Evolutionary conservation across 2,329 filamentous ascomycete species (phyloP), one percentile per base, ranked within the genome.

Genomic region (Ophiocordyceps camponoti-rufipedis): DNA sequence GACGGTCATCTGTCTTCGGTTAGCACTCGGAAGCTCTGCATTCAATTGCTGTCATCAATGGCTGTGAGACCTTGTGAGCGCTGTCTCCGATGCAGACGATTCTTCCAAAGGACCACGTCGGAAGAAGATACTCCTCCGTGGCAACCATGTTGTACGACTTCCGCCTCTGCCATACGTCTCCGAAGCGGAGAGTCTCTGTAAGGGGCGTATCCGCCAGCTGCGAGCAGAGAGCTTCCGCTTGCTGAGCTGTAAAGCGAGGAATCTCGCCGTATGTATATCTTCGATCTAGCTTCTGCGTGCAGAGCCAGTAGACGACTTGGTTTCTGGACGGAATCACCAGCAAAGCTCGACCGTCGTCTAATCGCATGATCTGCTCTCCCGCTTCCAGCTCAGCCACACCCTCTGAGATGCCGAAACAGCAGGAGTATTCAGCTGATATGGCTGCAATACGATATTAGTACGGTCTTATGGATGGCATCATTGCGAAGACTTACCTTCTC

Each of bases 381-480:
- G 4, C 52, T 52, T 9, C 46, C 5, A 16, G 38, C n/a, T 49
- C 49, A 50, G 23, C 46, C 46, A 12, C 46, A 31, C 9, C 28
- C 9, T 58, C 47, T 3, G 60, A 57, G n/a, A 64, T 65, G 10
- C 63, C 62, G 40, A 62, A 65, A 11, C 56, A 56, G 48, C 60
- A 63, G 8, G 50, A 49, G 19, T 62, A 64, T 28, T 53, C 47
- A 28, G 47, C 51, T 0, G 48, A 46, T 3, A 55, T 47, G 2
- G 42, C 31, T 46, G 23, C 1, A 7, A 33, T 14, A n/a, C 10
- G 14, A 16, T 13, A 5, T 45, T 9, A 41, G 29, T 33, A 2
- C 3, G 16, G n/a, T 5, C 9, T 5, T 16, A 10, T 9, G 18
- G 13, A 39, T 8, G 16, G 9, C 6, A 35, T 35, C 12, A 3